phyloP scores from a whole-genome alignment of 768 basidiomycete species.

The Cyclocybe cylindracea region DNA sequence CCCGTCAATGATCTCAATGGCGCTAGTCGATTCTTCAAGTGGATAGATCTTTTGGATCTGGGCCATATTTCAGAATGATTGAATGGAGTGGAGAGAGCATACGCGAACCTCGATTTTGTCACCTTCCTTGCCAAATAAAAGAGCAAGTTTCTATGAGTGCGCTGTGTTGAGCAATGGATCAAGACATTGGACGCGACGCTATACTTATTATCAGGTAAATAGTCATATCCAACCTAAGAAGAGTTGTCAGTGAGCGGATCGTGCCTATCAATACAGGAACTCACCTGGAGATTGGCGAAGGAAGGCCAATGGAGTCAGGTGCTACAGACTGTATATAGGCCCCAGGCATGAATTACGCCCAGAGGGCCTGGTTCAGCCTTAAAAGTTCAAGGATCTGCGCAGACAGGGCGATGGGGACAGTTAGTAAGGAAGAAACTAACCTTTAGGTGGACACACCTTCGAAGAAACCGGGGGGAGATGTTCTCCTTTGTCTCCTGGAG shows the following conservation, averaged over 20 bases:
- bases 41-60: constrained; percentile 24
- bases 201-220: constrained; percentile 28
- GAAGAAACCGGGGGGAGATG: constrained; percentile 24
- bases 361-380: constrained; percentile 21
- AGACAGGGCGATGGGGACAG: neutral
- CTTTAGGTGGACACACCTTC: constrained; percentile 17
- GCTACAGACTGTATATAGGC: constrained; percentile 21
- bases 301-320: neutral
- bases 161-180: neutral
- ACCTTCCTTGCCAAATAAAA: constrained; percentile 29
- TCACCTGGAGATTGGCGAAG: constrained; percentile 2
- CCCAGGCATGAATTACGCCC: constrained; percentile 32
- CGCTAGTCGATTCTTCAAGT: constrained; percentile 26
- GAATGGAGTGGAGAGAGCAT: neutral
- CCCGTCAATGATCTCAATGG: constrained; percentile 22
- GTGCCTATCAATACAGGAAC: neutral
- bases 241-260: neutral
- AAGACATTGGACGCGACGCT: neutral
- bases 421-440: neutral
- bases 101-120: constrained; percentile 24
- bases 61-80: too few relatives aligned
- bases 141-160: constrained; percentile 21
- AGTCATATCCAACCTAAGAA: constrained; percentile 27
- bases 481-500: constrained; percentile 24
- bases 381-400: constrained; percentile 21